These are phyloP conservation scores for Phytopythium helicoides DNA, from an alignment of 352 stramenopile species.

Conservation along the genomic window DNA sequence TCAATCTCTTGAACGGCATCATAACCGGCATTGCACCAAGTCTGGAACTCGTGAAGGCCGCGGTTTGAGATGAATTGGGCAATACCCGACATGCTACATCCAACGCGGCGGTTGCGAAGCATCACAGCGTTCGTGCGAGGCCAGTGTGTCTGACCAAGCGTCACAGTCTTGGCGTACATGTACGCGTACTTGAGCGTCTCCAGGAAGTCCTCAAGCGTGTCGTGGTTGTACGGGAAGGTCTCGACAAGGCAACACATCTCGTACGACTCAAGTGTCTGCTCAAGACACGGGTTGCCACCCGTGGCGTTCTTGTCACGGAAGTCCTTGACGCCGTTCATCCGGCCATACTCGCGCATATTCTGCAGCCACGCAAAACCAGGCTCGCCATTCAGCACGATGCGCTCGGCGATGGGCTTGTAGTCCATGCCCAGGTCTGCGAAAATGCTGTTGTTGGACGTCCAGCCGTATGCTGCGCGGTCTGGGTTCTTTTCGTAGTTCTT, in stretches of 20 bases:
- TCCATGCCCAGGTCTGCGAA: conserved; percentile 92
- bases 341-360: conserved; percentile 90
- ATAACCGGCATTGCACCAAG: conserved; percentile 89
- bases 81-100: conserved; percentile 91
- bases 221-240: conserved; percentile 89
- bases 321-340: conserved; percentile 87
- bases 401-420: conserved; percentile 84
- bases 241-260: conserved; percentile 95
- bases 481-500: conserved; percentile 93
- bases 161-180: conserved; percentile 95
- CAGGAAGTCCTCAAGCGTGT: conserved; percentile 85
- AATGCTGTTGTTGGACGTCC: conserved; percentile 95
- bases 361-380: conserved; percentile 94
- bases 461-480: conserved; percentile 84
- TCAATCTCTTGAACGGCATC: conserved; percentile 75
- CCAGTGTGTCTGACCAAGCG: conserved; percentile 90
- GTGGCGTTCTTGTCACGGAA: conserved; percentile 75
- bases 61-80: conserved; percentile 88
- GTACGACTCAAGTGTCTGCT: conserved; percentile 92
- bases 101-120: conserved; percentile 90
- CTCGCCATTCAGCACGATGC: conserved; percentile 88
- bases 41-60: conserved; percentile 78
- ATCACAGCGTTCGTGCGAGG: conserved; percentile 91
- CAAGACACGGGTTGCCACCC: conserved; percentile 91
- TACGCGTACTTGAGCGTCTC: conserved; percentile 87